Evolutionary conservation across 805 yeast species (phyloP), one percentile per base, ranked within the genome.

Genomic region (Hanseniaspora lachancei): DNA sequence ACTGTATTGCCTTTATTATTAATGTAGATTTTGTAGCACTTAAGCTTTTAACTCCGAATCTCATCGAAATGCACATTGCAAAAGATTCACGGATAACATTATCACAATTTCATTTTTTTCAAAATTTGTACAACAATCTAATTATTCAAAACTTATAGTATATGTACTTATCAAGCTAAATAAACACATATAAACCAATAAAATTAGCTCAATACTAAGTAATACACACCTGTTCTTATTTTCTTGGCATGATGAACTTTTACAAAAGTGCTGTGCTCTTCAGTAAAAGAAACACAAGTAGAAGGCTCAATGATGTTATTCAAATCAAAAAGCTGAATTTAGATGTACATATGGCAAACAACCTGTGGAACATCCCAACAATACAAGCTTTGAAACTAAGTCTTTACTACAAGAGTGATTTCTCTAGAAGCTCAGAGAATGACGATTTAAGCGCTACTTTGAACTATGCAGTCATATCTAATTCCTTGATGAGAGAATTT

Each of bases 381-480:
- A 76, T 82, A 2, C 95, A 86, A 62, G 87, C 88, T 3, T 74
- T 86, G 24, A 64, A 70, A 2, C 72, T 86, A 7, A 76, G 84
- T 12, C 73, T 86, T 27, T 72, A 74, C 46, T 75, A 86, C 59
- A 70, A 71, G 36, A 85, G 95, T 0, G 80, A 81, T 62, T 84
- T 89, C 62, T 72, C 77, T 24, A 72, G 77, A 55, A 89, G 96
- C n/a, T 80, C 91, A n/a, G 68, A 70, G 13, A 78, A 82, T 0
- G 97, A 91, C 68, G 91, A 89, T 64, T 74, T 91, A 61, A 77
- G 79, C 58, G 80, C 84, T 63, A 84, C 96, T 5, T 77, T 91
- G 60, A 91, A 91, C 68, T 91, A 91, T 68, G 97, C 96, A 2
- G 89, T 81, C 5, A 76, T 91, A 5, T 79, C 91, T 4, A 73